Conservation (phyloP, 805 yeast species). For the Ogataea sp. region DNA sequence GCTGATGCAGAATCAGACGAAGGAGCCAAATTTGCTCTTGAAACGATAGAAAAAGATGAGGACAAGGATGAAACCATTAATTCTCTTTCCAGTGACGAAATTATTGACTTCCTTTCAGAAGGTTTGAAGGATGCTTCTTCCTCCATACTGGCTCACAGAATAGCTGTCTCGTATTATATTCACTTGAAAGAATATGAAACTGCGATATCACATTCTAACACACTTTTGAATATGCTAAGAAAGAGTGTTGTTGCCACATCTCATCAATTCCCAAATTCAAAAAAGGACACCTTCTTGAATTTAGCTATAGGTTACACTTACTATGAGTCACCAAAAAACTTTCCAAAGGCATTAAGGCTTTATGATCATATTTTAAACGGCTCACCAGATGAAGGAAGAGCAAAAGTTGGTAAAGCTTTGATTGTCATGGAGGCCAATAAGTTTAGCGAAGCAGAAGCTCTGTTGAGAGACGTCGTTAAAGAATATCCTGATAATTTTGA, state of each 20-base stretch:
- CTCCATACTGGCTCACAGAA: conserved; percentile 56
- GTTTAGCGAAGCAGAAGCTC: conserved; percentile 40
- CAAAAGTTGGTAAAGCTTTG: conserved; percentile 75
- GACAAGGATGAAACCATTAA: background rate
- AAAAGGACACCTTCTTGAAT: conserved; percentile 50
- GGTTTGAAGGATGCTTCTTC: conserved; percentile 28
- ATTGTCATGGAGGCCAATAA: conserved; percentile 63
- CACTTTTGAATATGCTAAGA: conserved; percentile 50
- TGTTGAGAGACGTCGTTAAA: conserved; percentile 43
- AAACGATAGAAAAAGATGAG: conserved; percentile 7
- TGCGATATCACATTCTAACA: conserved; percentile 52
- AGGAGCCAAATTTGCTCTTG: conserved; percentile 4
- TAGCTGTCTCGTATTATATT: conserved; percentile 52
- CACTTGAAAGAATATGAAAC: conserved; percentile 54
- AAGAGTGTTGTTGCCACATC: conserved; percentile 38
- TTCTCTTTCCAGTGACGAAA: conserved; percentile 26
- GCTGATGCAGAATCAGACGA: no score
- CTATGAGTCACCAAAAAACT: conserved; percentile 87
- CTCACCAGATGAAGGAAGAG: conserved; percentile 36
- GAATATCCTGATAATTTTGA: conserved; percentile 44
- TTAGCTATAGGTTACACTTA: conserved; percentile 75
- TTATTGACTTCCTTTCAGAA: conserved; percentile 28
- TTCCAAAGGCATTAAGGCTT: conserved; percentile 59
- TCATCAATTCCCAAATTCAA: conserved; percentile 40
- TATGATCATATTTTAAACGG: conserved; percentile 52